Evolutionary conservation across 1,284 basidiomycete species (phyloP).

Genomic region (Trichosporon coremiiforme): DNA sequence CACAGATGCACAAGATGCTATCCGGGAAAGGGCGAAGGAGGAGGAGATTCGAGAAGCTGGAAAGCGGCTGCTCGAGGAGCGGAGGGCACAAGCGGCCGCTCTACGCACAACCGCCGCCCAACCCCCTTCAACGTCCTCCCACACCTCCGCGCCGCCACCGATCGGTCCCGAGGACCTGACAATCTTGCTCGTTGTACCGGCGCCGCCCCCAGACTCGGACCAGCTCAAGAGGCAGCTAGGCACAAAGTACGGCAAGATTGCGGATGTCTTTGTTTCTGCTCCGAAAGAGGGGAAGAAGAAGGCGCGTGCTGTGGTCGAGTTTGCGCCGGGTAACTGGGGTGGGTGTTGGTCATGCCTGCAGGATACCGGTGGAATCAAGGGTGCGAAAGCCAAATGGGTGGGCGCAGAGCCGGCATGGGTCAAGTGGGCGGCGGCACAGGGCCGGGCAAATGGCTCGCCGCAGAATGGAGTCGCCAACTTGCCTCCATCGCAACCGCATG

Average conservation of each 20-base stretch:
- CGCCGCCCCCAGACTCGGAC: slow-evolving; percentile 8
- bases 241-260: slow-evolving; percentile 47
- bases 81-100: slow-evolving; percentile 27
- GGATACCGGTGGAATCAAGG: slow-evolving; percentile 51
- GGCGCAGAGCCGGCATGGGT: slow-evolving; percentile 74
- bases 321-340: slow-evolving; percentile 57
- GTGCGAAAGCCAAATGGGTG: slow-evolving; percentile 67
- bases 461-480: too few relatives aligned
- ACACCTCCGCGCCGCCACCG: background rate
- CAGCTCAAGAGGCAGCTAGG: slow-evolving; percentile 34
- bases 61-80: slow-evolving; percentile 67
- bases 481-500: background rate
- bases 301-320: slow-evolving; percentile 58
- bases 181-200: slow-evolving; percentile 48
- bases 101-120: slow-evolving; percentile 22
- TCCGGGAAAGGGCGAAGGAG: slow-evolving; percentile 60
- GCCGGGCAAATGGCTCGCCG: background rate
- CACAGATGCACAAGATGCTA: slow-evolving; percentile 64
- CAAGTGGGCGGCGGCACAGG: slow-evolving; percentile 67
- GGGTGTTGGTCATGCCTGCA: slow-evolving; percentile 54
- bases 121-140: background rate
- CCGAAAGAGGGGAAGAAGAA: slow-evolving; percentile 51
- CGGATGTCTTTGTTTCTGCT: slow-evolving; percentile 42
- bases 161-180: slow-evolving; percentile 52
- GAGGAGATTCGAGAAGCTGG: slow-evolving; percentile 79